Percentiles rank a stretch among this genome's conserved stretches.
phyloP scores from a whole-genome alignment of 2,329 filamentous ascomycete genomes.

The Tolypocladium ovalisporum region DNA sequence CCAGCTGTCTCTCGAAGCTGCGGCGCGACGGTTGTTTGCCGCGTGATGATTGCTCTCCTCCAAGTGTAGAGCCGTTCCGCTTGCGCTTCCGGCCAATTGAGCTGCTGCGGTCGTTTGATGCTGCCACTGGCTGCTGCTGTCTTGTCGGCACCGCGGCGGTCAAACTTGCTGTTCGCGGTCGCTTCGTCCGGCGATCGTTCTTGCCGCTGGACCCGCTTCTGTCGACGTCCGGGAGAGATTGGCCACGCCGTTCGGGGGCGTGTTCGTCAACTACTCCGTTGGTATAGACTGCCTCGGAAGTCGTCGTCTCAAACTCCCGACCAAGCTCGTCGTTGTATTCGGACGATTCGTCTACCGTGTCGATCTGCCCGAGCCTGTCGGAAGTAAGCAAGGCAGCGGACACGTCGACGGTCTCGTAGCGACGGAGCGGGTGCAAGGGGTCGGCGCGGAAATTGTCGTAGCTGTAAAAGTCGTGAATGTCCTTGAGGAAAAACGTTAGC shows the following conservation, averaged over 20 bases:
- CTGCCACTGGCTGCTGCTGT: not conserved
- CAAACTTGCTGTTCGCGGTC: not conserved
- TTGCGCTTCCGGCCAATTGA: not conserved
- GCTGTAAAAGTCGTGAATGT: conserved; percentile 10
- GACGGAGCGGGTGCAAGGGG: conserved; percentile 5
- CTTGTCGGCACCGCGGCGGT: not conserved
- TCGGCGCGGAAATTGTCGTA: conserved; percentile 4
- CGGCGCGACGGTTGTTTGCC: not conserved
- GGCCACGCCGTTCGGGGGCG: not conserved
- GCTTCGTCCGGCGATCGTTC: not conserved
- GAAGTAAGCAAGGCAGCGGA: not conserved
- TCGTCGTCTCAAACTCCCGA: not conserved
- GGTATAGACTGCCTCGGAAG: not conserved
- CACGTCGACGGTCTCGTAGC: conserved; percentile 3
- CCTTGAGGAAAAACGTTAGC: conserved; percentile 12
- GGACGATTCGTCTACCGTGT: not conserved
- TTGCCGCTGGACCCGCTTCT: not conserved
- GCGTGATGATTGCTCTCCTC: not conserved
- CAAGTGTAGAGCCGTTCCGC: not conserved
- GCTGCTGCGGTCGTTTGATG: not conserved
- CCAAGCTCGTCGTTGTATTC: not conserved
- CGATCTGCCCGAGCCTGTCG: not conserved
- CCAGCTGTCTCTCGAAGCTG: not conserved
- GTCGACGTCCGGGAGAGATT: not conserved
- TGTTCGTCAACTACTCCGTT: not conserved